Evolutionary conservation across 2,329 filamentous ascomycete genomes (phyloP).

Genomic region (Pseudogymnoascus sp.): DNA sequence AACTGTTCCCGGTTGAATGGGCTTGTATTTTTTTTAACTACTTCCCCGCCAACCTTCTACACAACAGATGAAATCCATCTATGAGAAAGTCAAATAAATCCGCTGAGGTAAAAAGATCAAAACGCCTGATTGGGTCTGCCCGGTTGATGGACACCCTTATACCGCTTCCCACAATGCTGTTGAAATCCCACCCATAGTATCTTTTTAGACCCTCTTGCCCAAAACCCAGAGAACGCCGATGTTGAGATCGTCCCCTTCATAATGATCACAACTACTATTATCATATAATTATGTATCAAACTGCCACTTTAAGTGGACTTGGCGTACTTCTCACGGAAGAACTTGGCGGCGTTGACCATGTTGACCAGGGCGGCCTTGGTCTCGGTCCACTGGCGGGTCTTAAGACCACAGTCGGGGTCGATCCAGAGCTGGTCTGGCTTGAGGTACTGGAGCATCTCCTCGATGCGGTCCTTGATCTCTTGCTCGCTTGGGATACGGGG

Average conservation of each 20-base stretch:
- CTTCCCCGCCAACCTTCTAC: conserved; percentile 8
- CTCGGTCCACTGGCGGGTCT: conserved; percentile 98
- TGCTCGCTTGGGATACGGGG: conserved; percentile 94
- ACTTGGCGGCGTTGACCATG: conserved; percentile 98
- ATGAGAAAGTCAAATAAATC: conserved; percentile 9
- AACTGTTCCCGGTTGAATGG: conserved; percentile 9
- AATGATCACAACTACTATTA: conserved; percentile 9
- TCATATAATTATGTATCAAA: conserved; percentile 8
- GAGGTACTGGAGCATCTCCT: conserved; percentile 96
- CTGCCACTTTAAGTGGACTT: conserved; percentile 39
- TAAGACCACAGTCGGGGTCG: conserved; percentile 98
- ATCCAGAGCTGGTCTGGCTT: conserved; percentile 99
- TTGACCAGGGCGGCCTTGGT: conserved; percentile 93
- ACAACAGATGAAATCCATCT: conserved; percentile 6
- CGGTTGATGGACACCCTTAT: conserved; percentile 8
- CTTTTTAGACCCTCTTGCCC: conserved; percentile 21
- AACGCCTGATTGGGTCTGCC: not conserved
- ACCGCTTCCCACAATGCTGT: conserved; percentile 11
- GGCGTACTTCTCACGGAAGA: conserved; percentile 83
- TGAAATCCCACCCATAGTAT: conserved; percentile 16
- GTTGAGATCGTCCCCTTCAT: conserved; percentile 40
- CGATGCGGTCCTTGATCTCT: conserved; percentile 96
- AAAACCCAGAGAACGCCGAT: conserved; percentile 36
- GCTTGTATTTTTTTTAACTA: conserved; percentile 9
- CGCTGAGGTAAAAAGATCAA: conserved; percentile 2